These are phyloP conservation scores for Eucalyptus urophylla DNA, from an alignment of 345 rosid genomes.

Conservation along the genomic window DNA sequence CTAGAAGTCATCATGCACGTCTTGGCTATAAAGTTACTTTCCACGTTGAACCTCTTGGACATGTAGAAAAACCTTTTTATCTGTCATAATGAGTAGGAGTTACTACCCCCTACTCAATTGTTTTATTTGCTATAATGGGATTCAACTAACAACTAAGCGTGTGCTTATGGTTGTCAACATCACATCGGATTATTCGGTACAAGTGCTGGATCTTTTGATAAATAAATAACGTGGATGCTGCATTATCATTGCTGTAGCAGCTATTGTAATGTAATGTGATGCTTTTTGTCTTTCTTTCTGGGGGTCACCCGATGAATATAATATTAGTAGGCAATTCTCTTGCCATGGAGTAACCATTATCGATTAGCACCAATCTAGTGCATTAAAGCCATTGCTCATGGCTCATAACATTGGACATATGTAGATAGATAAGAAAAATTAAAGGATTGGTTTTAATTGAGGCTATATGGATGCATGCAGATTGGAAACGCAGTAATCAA, in stretches of 20 bases:
- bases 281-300: background rate
- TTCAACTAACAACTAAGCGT: background rate
- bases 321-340: background rate
- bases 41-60: background rate
- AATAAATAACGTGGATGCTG: background rate
- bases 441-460: background rate
- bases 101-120: background rate
- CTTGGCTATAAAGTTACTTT: background rate
- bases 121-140: background rate
- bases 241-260: background rate
- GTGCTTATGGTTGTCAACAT: background rate
- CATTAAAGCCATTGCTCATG: background rate
- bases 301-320: background rate
- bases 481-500: slow-evolving; percentile 84
- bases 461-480: slow-evolving; percentile 6
- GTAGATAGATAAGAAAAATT: background rate
- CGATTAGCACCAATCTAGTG: background rate
- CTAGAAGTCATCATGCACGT: background rate
- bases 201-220: background rate
- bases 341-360: background rate
- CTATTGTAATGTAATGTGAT: background rate
- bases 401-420: background rate
- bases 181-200: background rate
- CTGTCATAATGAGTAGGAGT: background rate
- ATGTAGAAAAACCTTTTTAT: background rate